Evolutionary conservation across 1,284 basidiomycete species (phyloP).

Genomic region (Omphalotus olearius): DNA sequence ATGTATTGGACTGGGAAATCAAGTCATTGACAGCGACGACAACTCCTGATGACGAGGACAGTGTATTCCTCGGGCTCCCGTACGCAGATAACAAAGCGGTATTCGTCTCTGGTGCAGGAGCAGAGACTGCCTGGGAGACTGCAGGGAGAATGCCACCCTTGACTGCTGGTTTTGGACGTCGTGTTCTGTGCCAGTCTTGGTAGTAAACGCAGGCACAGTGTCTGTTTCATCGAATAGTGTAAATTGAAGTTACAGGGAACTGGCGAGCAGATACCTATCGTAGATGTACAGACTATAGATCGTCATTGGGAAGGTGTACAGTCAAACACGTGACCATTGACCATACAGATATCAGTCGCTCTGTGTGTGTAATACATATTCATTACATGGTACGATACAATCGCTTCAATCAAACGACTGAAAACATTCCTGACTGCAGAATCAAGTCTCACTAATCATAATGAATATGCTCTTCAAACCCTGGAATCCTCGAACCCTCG

Average conservation of each 20-base stretch:
- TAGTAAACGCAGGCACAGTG: slow-evolving; percentile 92
- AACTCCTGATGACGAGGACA: slow-evolving; percentile 57
- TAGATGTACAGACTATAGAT: slow-evolving; percentile 89
- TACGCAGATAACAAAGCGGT: slow-evolving; percentile 32
- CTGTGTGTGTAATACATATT: too few relatives aligned
- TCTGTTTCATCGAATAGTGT: slow-evolving; percentile 34
- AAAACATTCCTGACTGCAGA: too few relatives aligned
- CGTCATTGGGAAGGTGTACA: slow-evolving; percentile 49
- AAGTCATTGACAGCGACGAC: slow-evolving; percentile 64
- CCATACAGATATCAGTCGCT: too few relatives aligned
- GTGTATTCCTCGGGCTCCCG: slow-evolving; percentile 58
- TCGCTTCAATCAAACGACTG: neutral
- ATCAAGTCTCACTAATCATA: too few relatives aligned
- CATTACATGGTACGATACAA: too few relatives aligned
- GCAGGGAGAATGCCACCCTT: slow-evolving; percentile 71
- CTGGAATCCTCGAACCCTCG: slow-evolving; percentile 24
- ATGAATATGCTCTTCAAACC: slow-evolving; percentile 1
- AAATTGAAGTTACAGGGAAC: too few relatives aligned
- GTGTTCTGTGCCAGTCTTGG: slow-evolving; percentile 88
- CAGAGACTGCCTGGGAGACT: slow-evolving; percentile 63
- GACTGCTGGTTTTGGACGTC: slow-evolving; percentile 64
- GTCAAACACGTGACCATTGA: too few relatives aligned
- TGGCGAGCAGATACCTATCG: slow-evolving; percentile 54
- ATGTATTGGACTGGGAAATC: slow-evolving; percentile 28
- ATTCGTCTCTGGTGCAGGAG: slow-evolving; percentile 28